These are phyloP conservation scores for Daldinia sp. DNA, from an alignment of 2,329 filamentous ascomycete genomes.

Conservation along the genomic window DNA sequence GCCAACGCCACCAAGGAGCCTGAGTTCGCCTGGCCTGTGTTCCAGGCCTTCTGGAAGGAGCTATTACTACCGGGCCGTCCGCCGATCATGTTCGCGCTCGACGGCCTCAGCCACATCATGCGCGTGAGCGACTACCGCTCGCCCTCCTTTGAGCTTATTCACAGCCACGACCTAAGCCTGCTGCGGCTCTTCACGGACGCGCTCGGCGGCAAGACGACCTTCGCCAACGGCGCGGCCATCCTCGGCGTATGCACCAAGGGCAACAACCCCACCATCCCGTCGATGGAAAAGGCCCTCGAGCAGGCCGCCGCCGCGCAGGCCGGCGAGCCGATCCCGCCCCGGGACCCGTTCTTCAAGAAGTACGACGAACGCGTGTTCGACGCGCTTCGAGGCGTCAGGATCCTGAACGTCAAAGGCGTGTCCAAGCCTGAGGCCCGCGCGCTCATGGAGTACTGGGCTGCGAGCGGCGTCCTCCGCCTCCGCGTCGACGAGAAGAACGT, in stretches of 20 bases:
- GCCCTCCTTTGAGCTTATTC: constrained; percentile 77
- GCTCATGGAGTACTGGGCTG: constrained; percentile 93
- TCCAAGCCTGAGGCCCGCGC: constrained; percentile 79
- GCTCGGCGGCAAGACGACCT: constrained; percentile 68
- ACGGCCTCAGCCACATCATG: constrained; percentile 87
- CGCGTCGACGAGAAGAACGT: constrained; percentile 78
- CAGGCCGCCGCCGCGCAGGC: constrained; percentile 63
- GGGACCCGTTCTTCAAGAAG: constrained; percentile 66
- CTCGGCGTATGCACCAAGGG: constrained; percentile 79
- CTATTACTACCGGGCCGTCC: constrained; percentile 65
- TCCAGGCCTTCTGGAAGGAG: constrained; percentile 85
- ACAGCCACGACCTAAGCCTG: constrained; percentile 85
- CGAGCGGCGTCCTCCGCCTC: constrained; percentile 81
- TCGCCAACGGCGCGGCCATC: constrained; percentile 82
- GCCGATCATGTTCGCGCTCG: constrained; percentile 78
- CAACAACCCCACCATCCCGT: constrained; percentile 74
- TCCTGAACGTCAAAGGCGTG: constrained; percentile 74
- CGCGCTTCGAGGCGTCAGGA: constrained; percentile 62
- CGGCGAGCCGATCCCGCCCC: constrained; percentile 51
- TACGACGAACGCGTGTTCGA: constrained; percentile 70
- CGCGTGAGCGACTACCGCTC: constrained; percentile 79
- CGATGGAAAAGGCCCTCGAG: constrained; percentile 75
- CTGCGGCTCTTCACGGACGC: constrained; percentile 80
- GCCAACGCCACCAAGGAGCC: constrained; percentile 78
- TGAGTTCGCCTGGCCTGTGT: constrained; percentile 83